phyloP scores from a whole-genome alignment of 371 early-diverging fungal species.

The Dichotomocladium elegans region DNA sequence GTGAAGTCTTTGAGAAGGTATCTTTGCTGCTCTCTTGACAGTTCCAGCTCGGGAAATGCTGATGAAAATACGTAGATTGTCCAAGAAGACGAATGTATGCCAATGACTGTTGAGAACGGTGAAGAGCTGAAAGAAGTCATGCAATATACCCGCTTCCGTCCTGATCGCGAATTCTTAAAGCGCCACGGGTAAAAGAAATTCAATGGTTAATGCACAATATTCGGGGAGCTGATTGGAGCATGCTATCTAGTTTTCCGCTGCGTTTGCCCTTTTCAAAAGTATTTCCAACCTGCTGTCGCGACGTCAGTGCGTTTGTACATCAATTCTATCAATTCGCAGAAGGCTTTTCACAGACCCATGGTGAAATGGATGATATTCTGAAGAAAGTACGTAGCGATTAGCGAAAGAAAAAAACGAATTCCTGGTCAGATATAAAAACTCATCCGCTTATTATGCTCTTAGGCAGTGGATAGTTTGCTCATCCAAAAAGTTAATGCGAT shows the following conservation, averaged over 20 bases:
- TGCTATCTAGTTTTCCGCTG: constrained; percentile 64
- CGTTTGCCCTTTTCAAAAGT: constrained; percentile 82
- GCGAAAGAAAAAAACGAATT: not conserved
- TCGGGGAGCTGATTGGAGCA: not conserved
- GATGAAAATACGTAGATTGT: constrained; percentile 62
- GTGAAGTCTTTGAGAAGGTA: constrained; percentile 70
- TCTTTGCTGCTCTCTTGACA: too few species aligned
- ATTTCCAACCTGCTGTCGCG: constrained; percentile 69
- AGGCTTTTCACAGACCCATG: constrained; percentile 78
- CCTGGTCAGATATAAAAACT: not conserved
- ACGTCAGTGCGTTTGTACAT: constrained; percentile 67
- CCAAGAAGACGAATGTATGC: constrained; percentile 81
- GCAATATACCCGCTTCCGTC: constrained; percentile 51
- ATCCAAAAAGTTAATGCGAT: constrained; percentile 73
- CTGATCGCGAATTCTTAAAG: constrained; percentile 40
- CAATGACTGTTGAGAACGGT: constrained; percentile 69
- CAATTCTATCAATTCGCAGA: constrained; percentile 86
- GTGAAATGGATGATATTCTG: constrained; percentile 85
- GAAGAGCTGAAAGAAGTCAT: constrained; percentile 58
- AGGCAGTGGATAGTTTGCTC: constrained; percentile 77
- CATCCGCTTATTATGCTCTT: not conserved
- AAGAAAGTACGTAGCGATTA: constrained; percentile 54
- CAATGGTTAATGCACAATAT: not conserved
- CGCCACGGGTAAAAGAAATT: constrained; percentile 31
- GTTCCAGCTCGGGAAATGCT: too few species aligned